Evolutionary conservation across 192 early-diverging fungal genomes (phyloP).

Genomic region (Coemansia sp.): DNA sequence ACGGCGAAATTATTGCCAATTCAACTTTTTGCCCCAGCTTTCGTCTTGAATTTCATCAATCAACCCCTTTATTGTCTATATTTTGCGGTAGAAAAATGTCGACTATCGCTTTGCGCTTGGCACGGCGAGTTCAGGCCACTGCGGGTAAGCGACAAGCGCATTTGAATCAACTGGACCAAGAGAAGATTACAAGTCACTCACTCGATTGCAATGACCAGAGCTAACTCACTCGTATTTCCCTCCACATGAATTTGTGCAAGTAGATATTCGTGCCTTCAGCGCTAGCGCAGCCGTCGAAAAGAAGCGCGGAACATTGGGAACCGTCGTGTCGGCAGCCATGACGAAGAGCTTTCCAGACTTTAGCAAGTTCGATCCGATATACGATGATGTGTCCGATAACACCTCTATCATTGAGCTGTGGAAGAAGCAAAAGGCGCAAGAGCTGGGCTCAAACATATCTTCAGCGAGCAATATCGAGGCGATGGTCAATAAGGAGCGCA

Average conservation of each 20-base stretch:
- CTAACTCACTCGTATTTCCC: not conserved
- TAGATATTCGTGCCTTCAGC: conserved; percentile 13
- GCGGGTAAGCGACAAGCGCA: conserved; percentile 3
- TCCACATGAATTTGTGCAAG: not conserved
- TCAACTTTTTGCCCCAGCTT: not conserved
- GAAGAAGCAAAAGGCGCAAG: conserved; percentile 48
- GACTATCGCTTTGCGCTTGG: not conserved
- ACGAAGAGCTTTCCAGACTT: conserved; percentile 30
- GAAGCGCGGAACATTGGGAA: not conserved
- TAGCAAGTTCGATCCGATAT: conserved; percentile 39
- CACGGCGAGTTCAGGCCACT: conserved; percentile 6
- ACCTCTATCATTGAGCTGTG: conserved; percentile 50
- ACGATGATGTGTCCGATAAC: conserved; percentile 47
- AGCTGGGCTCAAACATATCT: conserved; percentile 19
- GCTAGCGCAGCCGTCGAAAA: not conserved
- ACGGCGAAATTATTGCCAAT: not conserved
- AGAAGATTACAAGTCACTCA: not conserved
- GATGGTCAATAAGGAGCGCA: conserved; percentile 37
- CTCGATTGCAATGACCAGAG: not conserved
- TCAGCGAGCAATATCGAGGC: conserved; percentile 16
- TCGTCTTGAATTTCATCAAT: not conserved
- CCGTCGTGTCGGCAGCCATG: conserved; percentile 1
- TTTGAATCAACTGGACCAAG: not conserved
- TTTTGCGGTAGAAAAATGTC: conserved; percentile 3
- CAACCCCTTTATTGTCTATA: not conserved